Evolutionary conservation across 1,139 yeast genomes (phyloP).

Genomic region (Pichia sp.): DNA sequence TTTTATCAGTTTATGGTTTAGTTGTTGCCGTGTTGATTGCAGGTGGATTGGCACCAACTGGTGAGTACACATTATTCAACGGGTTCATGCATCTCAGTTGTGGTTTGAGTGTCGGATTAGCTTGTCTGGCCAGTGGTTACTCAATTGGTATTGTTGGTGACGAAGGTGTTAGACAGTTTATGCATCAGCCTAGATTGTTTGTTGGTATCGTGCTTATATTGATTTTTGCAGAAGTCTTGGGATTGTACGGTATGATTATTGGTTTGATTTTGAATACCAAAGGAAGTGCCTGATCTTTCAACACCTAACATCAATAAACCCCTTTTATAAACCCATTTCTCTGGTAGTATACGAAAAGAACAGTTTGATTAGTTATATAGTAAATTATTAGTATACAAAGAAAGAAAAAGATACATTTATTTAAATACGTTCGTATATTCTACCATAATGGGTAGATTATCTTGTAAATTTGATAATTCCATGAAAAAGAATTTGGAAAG

Average conservation of each 20-base stretch:
- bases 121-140: conserved; percentile 96
- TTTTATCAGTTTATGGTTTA: conserved; percentile 89
- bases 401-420: too few species aligned
- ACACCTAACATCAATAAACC: too few species aligned
- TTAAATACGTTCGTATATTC: too few species aligned
- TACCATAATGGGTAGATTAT: too few species aligned
- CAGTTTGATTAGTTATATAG: too few species aligned
- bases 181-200: conserved; percentile 94
- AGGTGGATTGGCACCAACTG: conserved; percentile 74
- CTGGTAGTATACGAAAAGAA: too few species aligned
- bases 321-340: too few species aligned
- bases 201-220: conserved; percentile 96
- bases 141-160: conserved; percentile 99
- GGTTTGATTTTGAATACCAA: conserved; percentile 87
- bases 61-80: conserved; percentile 77
- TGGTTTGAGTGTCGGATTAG: conserved; percentile 91
- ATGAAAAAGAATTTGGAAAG: too few species aligned
- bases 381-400: too few species aligned
- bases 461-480: too few species aligned
- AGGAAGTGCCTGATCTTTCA: conserved; percentile 43
- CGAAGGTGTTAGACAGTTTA: conserved; percentile 95
- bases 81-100: conserved; percentile 97
- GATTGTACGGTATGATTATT: conserved; percentile 90
- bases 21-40: conserved; percentile 95
- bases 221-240: conserved; percentile 98